Percentiles rank a stretch among this genome's conserved stretches.
These are phyloP conservation scores for Rosa multiflora DNA, from an alignment of 306 rosid species.

Conservation along the genomic window DNA sequence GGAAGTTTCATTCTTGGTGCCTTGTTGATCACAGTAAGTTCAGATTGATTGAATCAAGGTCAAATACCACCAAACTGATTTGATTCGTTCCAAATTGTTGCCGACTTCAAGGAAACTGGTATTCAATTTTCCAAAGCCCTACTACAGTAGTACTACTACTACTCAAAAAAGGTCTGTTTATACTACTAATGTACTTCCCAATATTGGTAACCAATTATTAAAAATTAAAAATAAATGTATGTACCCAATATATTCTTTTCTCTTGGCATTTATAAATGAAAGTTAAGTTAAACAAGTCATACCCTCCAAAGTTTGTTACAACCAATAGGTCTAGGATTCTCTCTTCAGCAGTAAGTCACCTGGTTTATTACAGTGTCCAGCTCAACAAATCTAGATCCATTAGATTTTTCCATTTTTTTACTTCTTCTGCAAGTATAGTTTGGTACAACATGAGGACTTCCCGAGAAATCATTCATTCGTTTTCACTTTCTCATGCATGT, in stretches of 20 bases:
- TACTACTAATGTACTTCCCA: background rate
- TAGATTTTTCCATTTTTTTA: too few species aligned
- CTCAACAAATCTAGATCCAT: background rate
- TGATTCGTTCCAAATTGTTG: too few species aligned
- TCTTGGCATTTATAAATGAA: background rate
- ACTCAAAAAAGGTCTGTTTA: too few species aligned
- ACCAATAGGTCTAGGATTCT: background rate
- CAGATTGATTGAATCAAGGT: background rate
- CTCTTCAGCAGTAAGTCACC: background rate
- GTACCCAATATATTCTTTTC: background rate
- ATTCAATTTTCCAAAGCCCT: background rate
- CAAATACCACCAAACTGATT: too few species aligned
- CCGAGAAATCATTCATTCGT: background rate
- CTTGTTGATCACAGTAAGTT: too few species aligned
- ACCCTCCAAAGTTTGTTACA: slow-evolving; percentile 7
- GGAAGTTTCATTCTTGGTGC: background rate
- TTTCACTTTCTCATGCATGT: too few species aligned
- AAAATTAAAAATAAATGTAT: background rate
- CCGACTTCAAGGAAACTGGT: too few species aligned
- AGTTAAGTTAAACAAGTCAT: background rate
- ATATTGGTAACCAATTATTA: background rate
- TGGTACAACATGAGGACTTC: background rate
- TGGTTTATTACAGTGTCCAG: background rate
- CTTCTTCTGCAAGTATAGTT: too few species aligned
- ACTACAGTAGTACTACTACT: background rate